Evolutionary conservation across 192 early-diverging fungal genomes (phyloP).

Genomic region (Phycomyces blakesleeanus): DNA sequence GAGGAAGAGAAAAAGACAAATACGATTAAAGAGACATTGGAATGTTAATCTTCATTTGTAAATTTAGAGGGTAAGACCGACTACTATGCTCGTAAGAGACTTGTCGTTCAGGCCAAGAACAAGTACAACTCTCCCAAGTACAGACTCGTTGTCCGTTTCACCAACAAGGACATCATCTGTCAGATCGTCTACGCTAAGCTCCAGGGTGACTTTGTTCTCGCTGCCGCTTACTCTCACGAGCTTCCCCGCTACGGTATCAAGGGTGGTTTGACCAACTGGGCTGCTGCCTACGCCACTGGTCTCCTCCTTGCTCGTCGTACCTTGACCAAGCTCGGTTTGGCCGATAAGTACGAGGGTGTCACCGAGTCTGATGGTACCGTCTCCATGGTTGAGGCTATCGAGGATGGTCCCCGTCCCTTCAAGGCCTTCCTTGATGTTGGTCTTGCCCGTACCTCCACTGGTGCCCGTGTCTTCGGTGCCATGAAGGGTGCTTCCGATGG

Average conservation of each 20-base stretch:
- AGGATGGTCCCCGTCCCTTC: constrained; percentile 95
- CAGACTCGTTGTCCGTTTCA: constrained; percentile 98
- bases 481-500: constrained; percentile 99
- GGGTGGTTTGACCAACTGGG: constrained; percentile 99
- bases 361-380: constrained; percentile 85
- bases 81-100: constrained; percentile 99
- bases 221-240: constrained; percentile 96
- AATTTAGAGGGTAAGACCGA: constrained; percentile 95
- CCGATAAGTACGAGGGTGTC: constrained; percentile 95
- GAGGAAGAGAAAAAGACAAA: no score
- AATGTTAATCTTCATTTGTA: no score
- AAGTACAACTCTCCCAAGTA: constrained; percentile 99
- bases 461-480: constrained; percentile 94
- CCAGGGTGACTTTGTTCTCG: constrained; percentile 92
- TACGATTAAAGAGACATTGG: no score
- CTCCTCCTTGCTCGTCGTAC: constrained; percentile 94
- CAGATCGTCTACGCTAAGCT: constrained; percentile 99
- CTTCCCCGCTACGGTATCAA: constrained; percentile 93
- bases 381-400: constrained; percentile 81
- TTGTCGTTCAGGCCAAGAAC: constrained; percentile 99
- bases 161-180: constrained; percentile 95
- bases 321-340: constrained; percentile 91
- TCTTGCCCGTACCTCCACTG: constrained; percentile 95
- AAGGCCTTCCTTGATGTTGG: constrained; percentile 97
- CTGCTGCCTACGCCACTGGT: constrained; percentile 98